Base-by-base conservation (phyloP, 2,329 filamentous ascomycete species). In the Alternaria arbusti region DNA sequence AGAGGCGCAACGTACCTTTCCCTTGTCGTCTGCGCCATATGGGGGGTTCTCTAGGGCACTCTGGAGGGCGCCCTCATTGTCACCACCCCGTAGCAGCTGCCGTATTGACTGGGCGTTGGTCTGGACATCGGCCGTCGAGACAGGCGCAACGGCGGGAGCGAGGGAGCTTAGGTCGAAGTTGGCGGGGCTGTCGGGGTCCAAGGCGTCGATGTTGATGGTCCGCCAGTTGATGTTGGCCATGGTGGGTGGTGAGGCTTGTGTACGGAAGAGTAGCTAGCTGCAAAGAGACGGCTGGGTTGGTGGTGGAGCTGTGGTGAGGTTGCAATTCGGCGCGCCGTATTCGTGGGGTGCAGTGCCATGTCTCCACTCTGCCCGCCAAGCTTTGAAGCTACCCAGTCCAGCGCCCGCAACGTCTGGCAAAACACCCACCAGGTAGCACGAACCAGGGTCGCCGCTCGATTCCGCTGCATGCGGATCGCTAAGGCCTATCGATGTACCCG, bases 131-230 rank as follows among this genome's bases (percentile, higher is more conserved):
- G 88, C 85, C 74, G 95, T 91, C 72, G 87, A 89, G 65, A 92
- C 87, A 71, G 94, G 90, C 70, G 91, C 86, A 62, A 89, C 89
- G 46, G 91, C 87, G 36, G 94, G 93, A 70, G 91, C 90, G 73
- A 98, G 89, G 17, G 93, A 93, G 63, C 90, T 88, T 67, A 92
- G 89, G 82, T 96, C 92, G 84, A 98, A 98, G 87, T 97, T 98
- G 82, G 89, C 84, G 70, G 92, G 88, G 74, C 93, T 96, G 82
- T 98, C 94, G 63, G 94, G 93, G 80, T 96, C 92, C 74, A 97
- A 87, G 72, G 91, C 90, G 80, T 97, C 94, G 81, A 97, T 91
- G 86, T 97, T 93, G 86, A 97, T 96, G 70, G 93, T 97, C 81
- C 94, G 92, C 84, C 87, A 90, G 79, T 90, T 90, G 82, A 87